Evolutionary conservation across 2,329 filamentous ascomycete genomes (phyloP), one percentile per base, ranked within the genome.

Genomic region (Sporothrix humicola): DNA sequence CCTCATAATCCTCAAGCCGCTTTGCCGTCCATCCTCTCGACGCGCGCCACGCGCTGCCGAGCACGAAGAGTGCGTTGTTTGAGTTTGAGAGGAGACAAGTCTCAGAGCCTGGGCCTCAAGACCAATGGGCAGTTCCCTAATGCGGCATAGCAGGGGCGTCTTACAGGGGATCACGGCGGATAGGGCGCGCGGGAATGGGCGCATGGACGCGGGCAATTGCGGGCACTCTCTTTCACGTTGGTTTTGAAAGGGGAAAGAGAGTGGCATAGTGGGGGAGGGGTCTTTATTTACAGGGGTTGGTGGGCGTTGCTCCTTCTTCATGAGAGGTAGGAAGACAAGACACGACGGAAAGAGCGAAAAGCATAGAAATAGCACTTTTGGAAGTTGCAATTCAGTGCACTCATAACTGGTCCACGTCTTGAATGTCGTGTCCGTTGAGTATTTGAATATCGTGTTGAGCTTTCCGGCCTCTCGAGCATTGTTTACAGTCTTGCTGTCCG

Each of bases 91-190:
- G 37, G 44, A 44, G 15, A 59, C 26, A 59, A 26, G 2, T 26
- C 61, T 46, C 26, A 54, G 52, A 20, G 31, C 31, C 7, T 54
- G 52, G 52, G 9, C 58, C 8, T 20, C 59, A 17, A 37, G 31
- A 20, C 61, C 61, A 65, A 46, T 65, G 61, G 61, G 61, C 46
- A 68, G 23, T 52, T 68, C 20, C 63, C 46, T 8, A 13, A 69
- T 12, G 3, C 23, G 65, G 66, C 10, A 66, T 48, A 66, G 42
- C 61, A 66, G 20, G 37, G 42, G 42, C 15, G 31, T 37, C 31
- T 37, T 37, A 37, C 31, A 37, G 7, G 31, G 31, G 31, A 37
- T 37, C 31, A 37, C 12, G 61, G 12, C 61, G 61, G 10, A 48
- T 48, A 66, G 42, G 42, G 42, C 61, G 61, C 42, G 37, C 13